A percentile compares a stretch with the other conserved stretches of the same genome.
Conservation (phyloP, 495 filamentous ascomycete species). For the Aspergillus nanangensis region DNA sequence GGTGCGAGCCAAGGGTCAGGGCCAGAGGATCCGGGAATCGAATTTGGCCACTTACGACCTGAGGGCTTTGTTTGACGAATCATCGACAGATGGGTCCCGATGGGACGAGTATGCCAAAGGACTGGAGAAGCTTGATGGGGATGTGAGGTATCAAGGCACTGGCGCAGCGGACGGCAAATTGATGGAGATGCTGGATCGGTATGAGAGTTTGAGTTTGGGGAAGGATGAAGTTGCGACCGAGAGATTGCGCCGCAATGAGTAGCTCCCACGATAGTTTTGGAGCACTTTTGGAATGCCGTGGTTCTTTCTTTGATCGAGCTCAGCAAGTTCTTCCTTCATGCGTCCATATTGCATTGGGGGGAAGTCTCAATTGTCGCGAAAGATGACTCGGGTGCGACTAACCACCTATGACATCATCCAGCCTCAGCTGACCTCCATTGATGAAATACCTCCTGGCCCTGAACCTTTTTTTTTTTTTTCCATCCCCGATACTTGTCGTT, state of each 20-base stretch:
- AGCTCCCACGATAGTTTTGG: too few species aligned
- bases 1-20: slow-evolving; percentile 29
- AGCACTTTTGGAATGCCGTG: too few species aligned
- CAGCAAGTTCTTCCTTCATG: too few species aligned
- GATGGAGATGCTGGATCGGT: slow-evolving; percentile 40
- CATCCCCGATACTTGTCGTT: too few species aligned
- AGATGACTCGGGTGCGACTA: too few species aligned
- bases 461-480: too few species aligned
- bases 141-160: slow-evolving; percentile 31
- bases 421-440: background rate
- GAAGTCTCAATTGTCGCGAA: too few species aligned
- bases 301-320: too few species aligned
- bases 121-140: slow-evolving; percentile 33
- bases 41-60: slow-evolving; percentile 26
- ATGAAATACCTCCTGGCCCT: too few species aligned
- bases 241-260: slow-evolving; percentile 6
- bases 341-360: too few species aligned
- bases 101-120: slow-evolving; percentile 37
- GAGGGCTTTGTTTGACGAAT: slow-evolving; percentile 36
- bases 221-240: slow-evolving; percentile 29
- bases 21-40: slow-evolving; percentile 21
- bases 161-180: slow-evolving; percentile 17
- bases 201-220: slow-evolving; percentile 39
- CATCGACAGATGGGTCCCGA: slow-evolving; percentile 8
- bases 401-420: background rate